Base-by-base conservation (phyloP, 352 stramenopile species). In the Phytopythium litorale region DNA sequence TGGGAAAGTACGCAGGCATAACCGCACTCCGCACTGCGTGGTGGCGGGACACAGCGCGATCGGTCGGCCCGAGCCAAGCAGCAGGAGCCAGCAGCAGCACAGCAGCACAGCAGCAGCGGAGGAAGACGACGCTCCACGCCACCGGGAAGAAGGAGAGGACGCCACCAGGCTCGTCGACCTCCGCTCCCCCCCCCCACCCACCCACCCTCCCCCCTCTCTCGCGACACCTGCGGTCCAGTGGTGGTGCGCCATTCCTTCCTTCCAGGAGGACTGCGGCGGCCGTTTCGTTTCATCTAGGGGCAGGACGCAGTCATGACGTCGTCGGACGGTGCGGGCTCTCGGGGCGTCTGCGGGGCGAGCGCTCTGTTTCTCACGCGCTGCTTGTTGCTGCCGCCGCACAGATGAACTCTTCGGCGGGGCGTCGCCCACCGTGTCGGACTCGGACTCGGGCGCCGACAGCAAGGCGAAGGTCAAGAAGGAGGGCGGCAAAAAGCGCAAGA, bases 361-460 rank as follows among this genome's bases (percentile, higher is more conserved):
- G 33, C 53, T 5, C 1, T 11, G 15, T 12, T 23, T 37, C 33
- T 49, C 3, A 48, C 33, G 60, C 28, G 38, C 21, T 62, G 25
- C 23, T 7, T 35, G 42, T 42, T 52, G 59, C 33, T 71, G 60
- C 9, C n/a, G 16, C 9, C n/a, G 16, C 66, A 43, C 55, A 90
- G 85, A 94, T 46, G 85, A 92, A 66, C 70, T 74, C 55, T 79
- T 85, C n/a, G 80, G 71, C 52, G 71, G 76, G 4, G 83, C 73
- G 38, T 96, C 84, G 62, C 88, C 88, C 32, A 87, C 84, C 2
- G 85, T 96, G 33, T 95, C 86, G 45, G 86, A 95, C 62, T 96
- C 87, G 57, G 87, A 92, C 61, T 92, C 86, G 28, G 87, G 86
- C 38, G 68, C 62, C 2, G 78, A 89, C 25, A 79, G 78, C 55